These are phyloP conservation scores for Aegilops tauschii DNA, from an alignment of 176 grass and related monocot species.

Conservation along the genomic window DNA sequence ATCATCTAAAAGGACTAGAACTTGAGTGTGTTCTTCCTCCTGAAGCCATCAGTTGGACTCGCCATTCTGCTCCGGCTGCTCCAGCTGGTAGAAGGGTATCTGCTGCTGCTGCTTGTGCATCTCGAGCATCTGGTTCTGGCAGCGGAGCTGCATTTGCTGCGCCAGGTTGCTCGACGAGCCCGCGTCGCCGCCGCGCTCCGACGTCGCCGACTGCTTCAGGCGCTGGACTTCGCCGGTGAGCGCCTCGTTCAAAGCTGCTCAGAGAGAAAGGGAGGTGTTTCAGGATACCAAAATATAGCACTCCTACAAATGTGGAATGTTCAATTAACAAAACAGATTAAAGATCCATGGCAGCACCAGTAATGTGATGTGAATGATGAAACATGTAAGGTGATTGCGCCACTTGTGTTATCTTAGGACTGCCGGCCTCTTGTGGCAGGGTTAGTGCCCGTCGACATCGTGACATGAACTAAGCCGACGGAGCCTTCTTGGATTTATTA, in stretches of 20 bases:
- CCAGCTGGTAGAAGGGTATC: conserved; percentile 66
- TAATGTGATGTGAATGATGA: neutral
- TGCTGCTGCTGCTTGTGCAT: conserved; percentile 64
- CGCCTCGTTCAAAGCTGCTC: conserved; percentile 83
- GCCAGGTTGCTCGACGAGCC: conserved; percentile 42
- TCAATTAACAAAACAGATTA: neutral
- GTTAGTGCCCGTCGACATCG: conserved; percentile 28
- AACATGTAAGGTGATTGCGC: neutral
- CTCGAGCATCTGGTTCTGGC: conserved; percentile 59
- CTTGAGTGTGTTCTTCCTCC: neutral
- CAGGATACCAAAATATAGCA: neutral
- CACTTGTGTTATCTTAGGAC: conserved; percentile 25
- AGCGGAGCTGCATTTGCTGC: conserved; percentile 52
- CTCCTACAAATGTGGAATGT: conserved; percentile 1
- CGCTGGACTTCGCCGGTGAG: conserved; percentile 81
- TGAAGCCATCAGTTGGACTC: conserved; percentile 36
- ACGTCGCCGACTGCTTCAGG: conserved; percentile 51
- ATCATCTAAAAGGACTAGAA: conserved; percentile 29
- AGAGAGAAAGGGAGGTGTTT: neutral
- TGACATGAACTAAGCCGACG: conserved; percentile 35
- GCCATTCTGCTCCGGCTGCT: conserved; percentile 54
- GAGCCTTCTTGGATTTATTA: neutral
- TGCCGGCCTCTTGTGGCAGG: conserved; percentile 42
- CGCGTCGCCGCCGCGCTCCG: conserved; percentile 49
- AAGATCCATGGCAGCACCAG: neutral